Percentiles rank a stretch among this genome's conserved stretches.
Conservation (phyloP, 768 basidiomycete species). For the Gyrodon lividus region DNA sequence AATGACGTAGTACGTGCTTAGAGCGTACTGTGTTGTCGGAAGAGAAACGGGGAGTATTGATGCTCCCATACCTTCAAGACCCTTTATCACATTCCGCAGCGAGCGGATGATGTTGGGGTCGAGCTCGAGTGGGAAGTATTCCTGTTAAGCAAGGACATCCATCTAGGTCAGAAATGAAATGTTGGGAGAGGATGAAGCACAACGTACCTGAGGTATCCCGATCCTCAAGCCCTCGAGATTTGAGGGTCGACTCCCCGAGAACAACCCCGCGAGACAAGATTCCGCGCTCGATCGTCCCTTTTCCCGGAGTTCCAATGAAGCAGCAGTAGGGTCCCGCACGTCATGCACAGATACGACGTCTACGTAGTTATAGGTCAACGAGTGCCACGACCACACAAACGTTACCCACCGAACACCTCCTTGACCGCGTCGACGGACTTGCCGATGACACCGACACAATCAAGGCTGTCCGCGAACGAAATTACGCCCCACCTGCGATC, state of each 20-base stretch:
- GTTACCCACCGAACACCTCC: slow-evolving; percentile 62
- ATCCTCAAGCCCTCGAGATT: slow-evolving; percentile 57
- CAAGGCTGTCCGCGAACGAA: slow-evolving; percentile 91
- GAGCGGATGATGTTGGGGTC: slow-evolving; percentile 42
- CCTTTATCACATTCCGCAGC: slow-evolving; percentile 44
- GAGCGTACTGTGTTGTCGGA: slow-evolving; percentile 64
- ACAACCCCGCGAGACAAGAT: not conserved
- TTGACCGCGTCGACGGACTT: slow-evolving; percentile 47
- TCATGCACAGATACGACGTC: slow-evolving; percentile 50
- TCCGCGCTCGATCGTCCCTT: slow-evolving; percentile 32
- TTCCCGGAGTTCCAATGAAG: slow-evolving; percentile 38
- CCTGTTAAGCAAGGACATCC: slow-evolving; percentile 35
- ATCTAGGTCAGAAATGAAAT: not conserved
- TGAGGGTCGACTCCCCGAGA: not conserved
- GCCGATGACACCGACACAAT: slow-evolving; percentile 87
- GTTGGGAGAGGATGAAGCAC: not conserved
- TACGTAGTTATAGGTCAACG: slow-evolving; percentile 10
- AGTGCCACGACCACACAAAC: not conserved
- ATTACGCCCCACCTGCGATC: slow-evolving; percentile 78
- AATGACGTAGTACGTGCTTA: slow-evolving; percentile 95
- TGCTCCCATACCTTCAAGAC: slow-evolving; percentile 56
- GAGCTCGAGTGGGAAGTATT: slow-evolving; percentile 79
- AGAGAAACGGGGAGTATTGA: slow-evolving; percentile 70
- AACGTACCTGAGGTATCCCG: slow-evolving; percentile 68
- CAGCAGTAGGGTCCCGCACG: slow-evolving; percentile 72